A percentile compares a stretch with the other conserved stretches of the same genome.
Evolutionary conservation across 2,329 filamentous ascomycete species (phyloP).

Genomic region (Verticillium isaacii): DNA sequence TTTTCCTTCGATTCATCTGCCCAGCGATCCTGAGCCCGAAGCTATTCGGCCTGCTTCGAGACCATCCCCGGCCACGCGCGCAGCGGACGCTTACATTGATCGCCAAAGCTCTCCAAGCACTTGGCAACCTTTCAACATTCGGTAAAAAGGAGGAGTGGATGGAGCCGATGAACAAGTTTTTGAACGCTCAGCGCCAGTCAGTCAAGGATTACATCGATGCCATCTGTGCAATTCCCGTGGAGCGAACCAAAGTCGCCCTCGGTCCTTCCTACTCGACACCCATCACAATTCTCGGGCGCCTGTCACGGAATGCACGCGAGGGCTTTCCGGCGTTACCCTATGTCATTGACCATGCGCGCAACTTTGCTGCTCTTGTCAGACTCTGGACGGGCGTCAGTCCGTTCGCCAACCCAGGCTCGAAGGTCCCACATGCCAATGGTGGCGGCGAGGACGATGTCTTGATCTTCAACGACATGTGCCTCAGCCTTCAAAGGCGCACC

Average conservation of each 20-base stretch:
- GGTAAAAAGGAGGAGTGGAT: constrained; percentile 98
- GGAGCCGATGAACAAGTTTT: constrained; percentile 94
- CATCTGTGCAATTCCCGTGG: constrained; percentile 76
- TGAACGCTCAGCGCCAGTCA: constrained; percentile 67
- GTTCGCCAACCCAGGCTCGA: constrained; percentile 15
- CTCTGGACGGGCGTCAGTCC: constrained; percentile 64
- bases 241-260: constrained; percentile 58
- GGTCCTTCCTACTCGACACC: constrained; percentile 77
- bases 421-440: background rate
- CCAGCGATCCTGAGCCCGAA: constrained; percentile 95
- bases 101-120: constrained; percentile 84
- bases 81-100: constrained; percentile 88
- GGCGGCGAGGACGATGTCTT: constrained; percentile 43
- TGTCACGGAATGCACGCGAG: constrained; percentile 77
- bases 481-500: constrained; percentile 43
- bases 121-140: constrained; percentile 87
- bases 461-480: constrained; percentile 48
- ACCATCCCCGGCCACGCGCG: constrained; percentile 77
- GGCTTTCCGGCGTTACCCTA: constrained; percentile 92
- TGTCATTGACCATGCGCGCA: constrained; percentile 82
- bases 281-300: constrained; percentile 77
- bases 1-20: constrained; percentile 93
- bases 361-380: constrained; percentile 77
- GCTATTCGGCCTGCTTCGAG: constrained; percentile 77
- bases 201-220: constrained; percentile 86